Base-by-base conservation (phyloP, 306 rosid genomes). In the Ormosia emarginata region DNA sequence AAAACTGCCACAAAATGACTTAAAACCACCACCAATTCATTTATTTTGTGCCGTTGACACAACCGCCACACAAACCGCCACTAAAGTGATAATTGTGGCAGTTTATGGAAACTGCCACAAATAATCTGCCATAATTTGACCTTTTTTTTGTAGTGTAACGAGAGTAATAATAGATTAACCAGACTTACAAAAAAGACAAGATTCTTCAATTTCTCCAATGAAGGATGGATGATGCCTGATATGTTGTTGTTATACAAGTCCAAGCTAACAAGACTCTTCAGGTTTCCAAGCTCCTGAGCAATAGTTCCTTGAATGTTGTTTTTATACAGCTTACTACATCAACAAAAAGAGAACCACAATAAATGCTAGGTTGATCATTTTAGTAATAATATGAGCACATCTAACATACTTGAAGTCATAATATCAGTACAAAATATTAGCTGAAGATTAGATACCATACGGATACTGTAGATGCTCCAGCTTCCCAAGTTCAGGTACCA, bases 151-250 rank as follows among this genome's bases (percentile, higher is more conserved):
- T n/a, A n/a, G n/a, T n/a, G n/a, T n/a, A n/a, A 56, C 2, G 9
- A 4, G 37, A 24, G 30, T 10, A 72, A 15, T 37, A 75, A 34
- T 44, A n/a, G 39, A 62, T 66, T 43, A 53, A 80, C 17, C 32
- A 49, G 50, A 89, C 99, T 93, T 89, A 95, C 99, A 95, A 82
- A 88, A n/a, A 95, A 95, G 84, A 93, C 94, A 7, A 95, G 99
- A 82, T 89, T 90, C 85, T 93, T 95, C 93, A 93, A 75, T 53
- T 93, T 89, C 81, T 93, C 99, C 84, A 94, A 77, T 11, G 95
- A 88, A 40, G 88, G 59, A 41, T 97, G 98, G 74, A 94, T 88
- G 65, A 84, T 81, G 77, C 99, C 98, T 1, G 97, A 87, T 44
- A 95, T 87, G 85, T 95, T 95, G 92, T 95, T 95, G 86, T 88